phyloP scores from a whole-genome alignment of 2,329 filamentous ascomycete genomes.

The Epichloe sibirici region DNA sequence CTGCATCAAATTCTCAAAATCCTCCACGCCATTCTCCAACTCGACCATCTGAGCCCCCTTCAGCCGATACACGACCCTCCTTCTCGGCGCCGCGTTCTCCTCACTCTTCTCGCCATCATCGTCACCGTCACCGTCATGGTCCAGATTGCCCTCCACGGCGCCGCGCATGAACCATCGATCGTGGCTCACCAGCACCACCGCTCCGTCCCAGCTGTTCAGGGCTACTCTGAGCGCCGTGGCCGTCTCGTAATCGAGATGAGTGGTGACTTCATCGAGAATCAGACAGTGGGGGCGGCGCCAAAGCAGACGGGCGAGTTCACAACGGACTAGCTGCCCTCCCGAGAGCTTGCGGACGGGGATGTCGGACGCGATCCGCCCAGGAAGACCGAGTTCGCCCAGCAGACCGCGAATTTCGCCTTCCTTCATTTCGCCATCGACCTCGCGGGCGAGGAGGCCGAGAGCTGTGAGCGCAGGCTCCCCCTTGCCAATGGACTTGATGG shows the following conservation, averaged over 20 bases:
- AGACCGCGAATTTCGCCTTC: slow-evolving; percentile 59
- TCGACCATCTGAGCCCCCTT: slow-evolving; percentile 42
- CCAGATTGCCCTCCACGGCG: slow-evolving; percentile 38
- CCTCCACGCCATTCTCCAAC: slow-evolving; percentile 47
- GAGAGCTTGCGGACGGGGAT: slow-evolving; percentile 62
- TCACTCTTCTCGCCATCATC: slow-evolving; percentile 22
- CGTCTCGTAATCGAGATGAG: slow-evolving; percentile 74
- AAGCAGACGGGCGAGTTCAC: slow-evolving; percentile 55
- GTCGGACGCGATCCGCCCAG: slow-evolving; percentile 59
- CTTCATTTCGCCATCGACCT: slow-evolving; percentile 37
- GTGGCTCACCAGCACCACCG: slow-evolving; percentile 66
- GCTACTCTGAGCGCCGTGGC: slow-evolving; percentile 59
- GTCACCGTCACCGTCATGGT: no score
- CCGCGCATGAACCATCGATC: slow-evolving; percentile 71
- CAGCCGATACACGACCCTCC: slow-evolving; percentile 48
- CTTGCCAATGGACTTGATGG: slow-evolving; percentile 43
- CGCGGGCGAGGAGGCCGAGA: slow-evolving; percentile 46
- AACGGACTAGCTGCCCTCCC: slow-evolving; percentile 62
- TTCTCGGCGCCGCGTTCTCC: slow-evolving; percentile 30
- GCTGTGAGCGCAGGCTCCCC: slow-evolving; percentile 46
- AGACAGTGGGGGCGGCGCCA: slow-evolving; percentile 59
- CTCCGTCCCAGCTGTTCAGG: slow-evolving; percentile 57
- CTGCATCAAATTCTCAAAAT: slow-evolving; percentile 53
- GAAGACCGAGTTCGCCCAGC: slow-evolving; percentile 56
- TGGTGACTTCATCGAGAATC: slow-evolving; percentile 71